Evolutionary conservation across 1,284 basidiomycete species (phyloP).

Genomic region (Ceratobasidium sp.): DNA sequence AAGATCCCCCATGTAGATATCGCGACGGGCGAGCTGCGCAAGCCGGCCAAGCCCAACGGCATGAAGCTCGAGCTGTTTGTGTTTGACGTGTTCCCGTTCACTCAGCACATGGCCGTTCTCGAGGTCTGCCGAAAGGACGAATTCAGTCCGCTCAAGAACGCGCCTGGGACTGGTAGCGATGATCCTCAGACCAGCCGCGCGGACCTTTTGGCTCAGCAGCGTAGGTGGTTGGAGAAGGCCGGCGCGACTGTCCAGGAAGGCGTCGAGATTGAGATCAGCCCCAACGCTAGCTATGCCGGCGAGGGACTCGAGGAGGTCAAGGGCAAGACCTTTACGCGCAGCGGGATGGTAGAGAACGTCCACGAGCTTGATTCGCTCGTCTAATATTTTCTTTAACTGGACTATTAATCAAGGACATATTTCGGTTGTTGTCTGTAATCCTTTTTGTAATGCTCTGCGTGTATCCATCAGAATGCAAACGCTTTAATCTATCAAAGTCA

Average conservation of each 20-base stretch:
- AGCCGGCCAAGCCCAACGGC: conserved; percentile 93
- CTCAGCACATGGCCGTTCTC: conserved; percentile 85
- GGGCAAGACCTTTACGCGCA: conserved; percentile 76
- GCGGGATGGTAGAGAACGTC: conserved; percentile 65
- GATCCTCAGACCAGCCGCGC: conserved; percentile 90
- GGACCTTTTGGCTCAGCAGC: conserved; percentile 93
- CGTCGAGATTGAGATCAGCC: conserved; percentile 92
- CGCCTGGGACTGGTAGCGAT: conserved; percentile 94
- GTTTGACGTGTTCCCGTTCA: conserved; percentile 98
- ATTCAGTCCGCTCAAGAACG: conserved; percentile 98
- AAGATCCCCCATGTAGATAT: conserved; percentile 92
- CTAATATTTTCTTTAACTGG: conserved; percentile 50
- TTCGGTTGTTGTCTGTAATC: not conserved
- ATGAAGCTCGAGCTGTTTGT: conserved; percentile 99
- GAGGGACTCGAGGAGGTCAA: conserved; percentile 88
- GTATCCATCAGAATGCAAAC: conserved; percentile 21
- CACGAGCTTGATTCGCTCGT: conserved; percentile 68
- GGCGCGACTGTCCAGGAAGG: conserved; percentile 80
- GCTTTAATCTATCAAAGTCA: no score
- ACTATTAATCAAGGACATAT: conserved; percentile 30
- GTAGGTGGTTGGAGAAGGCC: conserved; percentile 82
- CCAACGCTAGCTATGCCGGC: conserved; percentile 89
- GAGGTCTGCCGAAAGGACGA: conserved; percentile 92
- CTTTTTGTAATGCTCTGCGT: conserved; percentile 70
- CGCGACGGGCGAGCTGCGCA: conserved; percentile 72